Evolutionary conservation across 805 yeast genomes (phyloP).

Genomic region (Schizosaccharomyces osmophilus): DNA sequence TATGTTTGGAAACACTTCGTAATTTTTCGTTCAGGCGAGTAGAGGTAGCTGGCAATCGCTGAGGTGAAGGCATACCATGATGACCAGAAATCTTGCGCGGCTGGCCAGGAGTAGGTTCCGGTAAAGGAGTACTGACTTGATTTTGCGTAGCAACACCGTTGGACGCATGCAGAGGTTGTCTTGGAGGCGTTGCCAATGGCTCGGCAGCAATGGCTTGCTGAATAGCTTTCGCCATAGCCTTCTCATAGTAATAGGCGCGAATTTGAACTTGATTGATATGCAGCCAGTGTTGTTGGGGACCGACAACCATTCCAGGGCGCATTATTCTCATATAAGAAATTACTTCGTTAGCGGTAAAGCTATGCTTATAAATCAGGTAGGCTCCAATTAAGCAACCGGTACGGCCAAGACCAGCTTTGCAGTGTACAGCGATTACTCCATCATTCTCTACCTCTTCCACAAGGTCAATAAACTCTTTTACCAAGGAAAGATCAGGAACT

Average conservation of each 20-base stretch:
- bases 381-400: slow-evolving; percentile 97
- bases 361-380: slow-evolving; percentile 81
- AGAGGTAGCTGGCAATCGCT: not conserved
- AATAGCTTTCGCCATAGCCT: slow-evolving; percentile 33
- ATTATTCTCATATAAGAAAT: slow-evolving; percentile 89
- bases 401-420: slow-evolving; percentile 94
- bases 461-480: slow-evolving; percentile 79
- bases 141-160: slow-evolving; percentile 2
- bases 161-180: slow-evolving; percentile 10
- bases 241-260: slow-evolving; percentile 88
- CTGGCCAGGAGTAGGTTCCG: slow-evolving; percentile 86
- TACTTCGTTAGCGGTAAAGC: slow-evolving; percentile 90
- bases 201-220: slow-evolving; percentile 7
- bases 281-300: slow-evolving; percentile 98
- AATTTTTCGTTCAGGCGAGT: not conserved
- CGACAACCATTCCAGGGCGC: slow-evolving; percentile 99
- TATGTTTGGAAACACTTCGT: not conserved
- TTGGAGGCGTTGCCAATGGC: slow-evolving; percentile 10
- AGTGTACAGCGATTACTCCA: slow-evolving; percentile 94
- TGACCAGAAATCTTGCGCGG: slow-evolving; percentile 37
- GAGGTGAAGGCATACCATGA: not conserved
- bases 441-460: slow-evolving; percentile 63
- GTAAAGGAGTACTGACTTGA: slow-evolving; percentile 48
- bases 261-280: slow-evolving; percentile 88
- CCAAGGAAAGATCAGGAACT: slow-evolving; percentile 85